Evolutionary conservation across 148 eudicot species (phyloP).

Genomic region (Tetragonia tetragonoides): DNA sequence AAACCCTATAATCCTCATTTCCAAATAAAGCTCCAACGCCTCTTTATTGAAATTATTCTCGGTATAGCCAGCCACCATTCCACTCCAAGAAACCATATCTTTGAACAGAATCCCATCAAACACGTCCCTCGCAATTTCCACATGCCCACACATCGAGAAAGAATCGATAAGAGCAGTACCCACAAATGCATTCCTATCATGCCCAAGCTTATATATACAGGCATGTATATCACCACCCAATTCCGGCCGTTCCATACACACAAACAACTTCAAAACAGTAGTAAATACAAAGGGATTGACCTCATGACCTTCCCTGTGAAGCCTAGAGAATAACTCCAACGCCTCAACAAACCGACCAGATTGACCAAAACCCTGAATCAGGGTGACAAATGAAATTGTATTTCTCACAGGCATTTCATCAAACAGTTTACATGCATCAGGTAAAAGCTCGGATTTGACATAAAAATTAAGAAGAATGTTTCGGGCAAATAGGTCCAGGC

Average conservation of each 20-base stretch:
- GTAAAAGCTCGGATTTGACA: slow-evolving; percentile 35
- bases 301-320: slow-evolving; percentile 68
- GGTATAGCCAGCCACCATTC: slow-evolving; percentile 72
- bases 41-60: slow-evolving; percentile 57
- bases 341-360: slow-evolving; percentile 36
- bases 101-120: slow-evolving; percentile 55
- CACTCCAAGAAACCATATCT: slow-evolving; percentile 88
- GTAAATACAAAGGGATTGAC: slow-evolving; percentile 79
- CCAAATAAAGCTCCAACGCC: slow-evolving; percentile 41
- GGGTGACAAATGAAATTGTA: slow-evolving; percentile 61
- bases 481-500: slow-evolving; percentile 59
- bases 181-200: slow-evolving; percentile 59
- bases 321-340: slow-evolving; percentile 43
- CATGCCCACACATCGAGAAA: slow-evolving; percentile 60
- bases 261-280: slow-evolving; percentile 66
- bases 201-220: slow-evolving; percentile 60
- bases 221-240: slow-evolving; percentile 45
- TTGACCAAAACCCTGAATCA: slow-evolving; percentile 56
- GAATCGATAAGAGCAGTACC: slow-evolving; percentile 79
- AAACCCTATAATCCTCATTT: slow-evolving; percentile 63
- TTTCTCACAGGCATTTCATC: slow-evolving; percentile 65
- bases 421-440: slow-evolving; percentile 56
- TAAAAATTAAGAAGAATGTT: slow-evolving; percentile 70
- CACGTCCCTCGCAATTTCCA: slow-evolving; percentile 46
- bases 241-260: slow-evolving; percentile 49